These are phyloP conservation scores for Kodamaea suecica DNA, from an alignment of 1,139 yeast genomes.

Conservation along the genomic window DNA sequence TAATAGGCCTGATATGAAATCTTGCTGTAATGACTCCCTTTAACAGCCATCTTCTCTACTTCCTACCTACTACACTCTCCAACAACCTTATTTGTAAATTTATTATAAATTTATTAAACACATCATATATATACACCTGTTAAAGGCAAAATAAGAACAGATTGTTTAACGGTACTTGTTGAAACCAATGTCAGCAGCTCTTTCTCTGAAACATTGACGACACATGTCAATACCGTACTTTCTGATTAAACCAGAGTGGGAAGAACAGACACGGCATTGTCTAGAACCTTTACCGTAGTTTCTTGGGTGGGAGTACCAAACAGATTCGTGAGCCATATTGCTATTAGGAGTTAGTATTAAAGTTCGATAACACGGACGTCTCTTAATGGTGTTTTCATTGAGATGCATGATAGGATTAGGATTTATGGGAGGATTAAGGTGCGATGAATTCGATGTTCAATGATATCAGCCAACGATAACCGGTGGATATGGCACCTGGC, in stretches of 20 bases:
- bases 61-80: background rate
- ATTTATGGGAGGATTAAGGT: too few species aligned
- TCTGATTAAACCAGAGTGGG: conserved; percentile 99
- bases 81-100: conserved; percentile 1
- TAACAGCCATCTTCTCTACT: background rate
- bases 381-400: background rate
- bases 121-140: conserved; percentile 10
- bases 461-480: too few species aligned
- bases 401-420: too few species aligned
- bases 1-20: too few species aligned
- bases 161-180: conserved; percentile 87
- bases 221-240: conserved; percentile 99
- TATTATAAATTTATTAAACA: conserved; percentile 5
- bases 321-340: conserved; percentile 99
- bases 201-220: conserved; percentile 99
- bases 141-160: too few species aligned
- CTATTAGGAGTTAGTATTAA: conserved; percentile 24
- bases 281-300: conserved; percentile 99
- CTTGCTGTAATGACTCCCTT: too few species aligned
- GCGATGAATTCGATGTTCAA: too few species aligned
- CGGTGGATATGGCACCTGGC: too few species aligned
- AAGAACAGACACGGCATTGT: conserved; percentile 98
- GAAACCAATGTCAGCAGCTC: conserved; percentile 99
- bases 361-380: too few species aligned
- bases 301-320: conserved; percentile 99